Evolutionary conservation across 2,329 filamentous ascomycete species (phyloP), one percentile per base, ranked within the genome.

Genomic region (Fusarium sp.): DNA sequence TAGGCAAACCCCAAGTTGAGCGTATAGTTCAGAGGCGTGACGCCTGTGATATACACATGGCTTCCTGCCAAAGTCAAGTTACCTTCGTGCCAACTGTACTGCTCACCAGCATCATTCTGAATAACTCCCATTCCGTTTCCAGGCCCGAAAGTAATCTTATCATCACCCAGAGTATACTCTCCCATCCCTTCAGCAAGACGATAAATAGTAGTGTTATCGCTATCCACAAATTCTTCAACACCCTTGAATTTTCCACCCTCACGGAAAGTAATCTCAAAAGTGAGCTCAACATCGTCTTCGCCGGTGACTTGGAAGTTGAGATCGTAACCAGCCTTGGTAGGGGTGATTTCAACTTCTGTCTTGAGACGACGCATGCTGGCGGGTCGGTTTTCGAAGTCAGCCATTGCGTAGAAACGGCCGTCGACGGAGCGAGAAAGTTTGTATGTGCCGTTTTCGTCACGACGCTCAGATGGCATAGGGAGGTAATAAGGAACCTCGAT

Each of bases 211-310:
- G 46, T 59, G 7, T 65, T 41, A 4, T 68, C 65, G 20, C 62
- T 65, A 9, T 65, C 62, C 2, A 65, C 8, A 1, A 65, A 52
- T 5, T 60, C 27, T 3, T 65, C 13, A 3, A 65, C 65, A 2
- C 65, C 65, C 24, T 51, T 52, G 24, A 68, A 68, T 24, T 65
- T 47, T 2, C 65, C 65, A 0, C 65, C 65, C 9, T 65, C 59
- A 8, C 65, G 25, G 4, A 68, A 68, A 0, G 65, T 69, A 2
- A 68, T 16, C 20, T 68, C 65, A 34, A 68, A 68, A 1, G 65
- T 68, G 8, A 68, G 30, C 1, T 68, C 65, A 1, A 68, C 65
- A 10, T 69, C 54, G 14, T 69, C 65, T 18, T 68, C 65, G 9
- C 65, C 65, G 1, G 61, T 24, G 11, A 65, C 62, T 5, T 60